Conservation (phyloP, 306 rosid genomes). For the Pueraria montana region DNA sequence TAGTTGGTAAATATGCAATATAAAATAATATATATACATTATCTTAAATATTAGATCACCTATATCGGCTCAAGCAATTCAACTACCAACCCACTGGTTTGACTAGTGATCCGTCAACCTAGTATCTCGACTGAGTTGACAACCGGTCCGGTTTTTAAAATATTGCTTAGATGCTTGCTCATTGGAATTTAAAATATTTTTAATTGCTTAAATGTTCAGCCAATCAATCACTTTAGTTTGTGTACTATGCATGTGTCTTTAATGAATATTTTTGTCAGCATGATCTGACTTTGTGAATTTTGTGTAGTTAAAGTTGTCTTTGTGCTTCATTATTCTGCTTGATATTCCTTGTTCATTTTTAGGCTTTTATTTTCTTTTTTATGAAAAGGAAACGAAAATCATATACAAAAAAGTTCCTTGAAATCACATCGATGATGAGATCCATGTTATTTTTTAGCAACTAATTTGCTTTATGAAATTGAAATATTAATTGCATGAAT, state of each 20-base stretch:
- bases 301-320: background rate
- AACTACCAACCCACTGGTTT: too few relatives aligned
- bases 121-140: too few relatives aligned
- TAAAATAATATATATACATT: too few relatives aligned
- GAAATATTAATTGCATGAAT: background rate
- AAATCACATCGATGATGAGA: background rate
- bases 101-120: too few relatives aligned
- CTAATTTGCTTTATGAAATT: constrained; percentile 23
- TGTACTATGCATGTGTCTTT: background rate
- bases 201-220: too few relatives aligned
- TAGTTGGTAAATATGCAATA: too few relatives aligned
- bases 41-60: too few relatives aligned
- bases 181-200: too few relatives aligned
- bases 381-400: constrained; percentile 22
- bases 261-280: constrained; percentile 5
- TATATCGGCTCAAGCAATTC: too few relatives aligned
- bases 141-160: too few relatives aligned
- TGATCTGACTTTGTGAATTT: constrained; percentile 15
- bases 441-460: constrained; percentile 8
- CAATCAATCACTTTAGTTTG: background rate
- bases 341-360: constrained; percentile 4
- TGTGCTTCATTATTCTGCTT: constrained; percentile 12
- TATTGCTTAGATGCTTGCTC: too few relatives aligned
- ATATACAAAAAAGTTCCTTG: background rate
- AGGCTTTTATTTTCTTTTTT: background rate